Conservation (phyloP, 2,329 filamentous ascomycete species). For the Penicillium sp. region DNA sequence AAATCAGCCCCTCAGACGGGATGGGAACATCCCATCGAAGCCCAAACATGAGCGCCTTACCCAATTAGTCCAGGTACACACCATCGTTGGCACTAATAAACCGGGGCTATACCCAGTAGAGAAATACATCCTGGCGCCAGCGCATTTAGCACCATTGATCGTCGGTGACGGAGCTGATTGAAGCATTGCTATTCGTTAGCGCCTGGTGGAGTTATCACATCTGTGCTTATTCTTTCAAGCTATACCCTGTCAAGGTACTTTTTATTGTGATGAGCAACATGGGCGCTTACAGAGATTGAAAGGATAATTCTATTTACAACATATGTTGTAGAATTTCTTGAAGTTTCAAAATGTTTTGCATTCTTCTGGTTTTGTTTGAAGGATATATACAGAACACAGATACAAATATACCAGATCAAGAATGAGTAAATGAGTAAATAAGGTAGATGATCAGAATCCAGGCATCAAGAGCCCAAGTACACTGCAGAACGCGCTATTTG, state of each 20-base stretch:
- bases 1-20: slow-evolving; percentile 9
- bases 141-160: slow-evolving; percentile 9
- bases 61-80: slow-evolving; percentile 12
- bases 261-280: slow-evolving; percentile 3
- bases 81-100: slow-evolving; percentile 3
- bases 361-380: not conserved
- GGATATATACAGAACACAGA: not conserved
- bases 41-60: slow-evolving; percentile 7
- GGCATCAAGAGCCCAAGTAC: not conserved
- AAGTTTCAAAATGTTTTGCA: not conserved
- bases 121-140: slow-evolving; percentile 15
- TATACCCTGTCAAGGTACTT: not conserved
- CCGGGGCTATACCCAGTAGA: slow-evolving; percentile 13
- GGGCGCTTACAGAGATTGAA: slow-evolving; percentile 20
- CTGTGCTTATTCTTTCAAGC: slow-evolving; percentile 16
- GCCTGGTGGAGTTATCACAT: slow-evolving; percentile 25
- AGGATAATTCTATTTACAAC: not conserved
- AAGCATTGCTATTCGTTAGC: slow-evolving; percentile 21
- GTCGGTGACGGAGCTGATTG: slow-evolving; percentile 11
- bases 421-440: not conserved
- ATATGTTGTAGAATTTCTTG: too few species aligned
- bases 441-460: not conserved
- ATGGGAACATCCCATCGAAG: slow-evolving; percentile 9
- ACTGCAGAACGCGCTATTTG: slow-evolving; percentile 18
- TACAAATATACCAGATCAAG: not conserved